Evolutionary conservation across 805 yeast genomes (phyloP), one percentile per base, ranked within the genome.

Genomic region (Lipomyces spencermartinsiae): DNA sequence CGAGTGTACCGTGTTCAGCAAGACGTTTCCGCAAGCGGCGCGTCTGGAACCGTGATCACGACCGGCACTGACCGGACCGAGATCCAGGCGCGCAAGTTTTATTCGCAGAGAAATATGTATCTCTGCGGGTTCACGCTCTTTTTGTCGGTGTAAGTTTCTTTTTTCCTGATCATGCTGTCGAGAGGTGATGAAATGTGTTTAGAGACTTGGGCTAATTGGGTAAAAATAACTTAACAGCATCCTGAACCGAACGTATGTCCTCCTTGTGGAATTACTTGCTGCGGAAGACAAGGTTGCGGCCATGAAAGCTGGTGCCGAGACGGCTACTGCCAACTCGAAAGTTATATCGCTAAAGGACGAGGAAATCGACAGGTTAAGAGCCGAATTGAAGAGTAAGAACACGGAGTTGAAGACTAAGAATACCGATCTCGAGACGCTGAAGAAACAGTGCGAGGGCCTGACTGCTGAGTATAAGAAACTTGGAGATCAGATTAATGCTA

Each of bases 51-150:
- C 58, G 62, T 75, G 61, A 64, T 74, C 53, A 63, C 75, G n/a
- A 58, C 62, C 37, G 71, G 64, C 7, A n/a, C 81, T 68, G 94
- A 91, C 74, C 84, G 97, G 67, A 81, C 92, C 25, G 98, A 95
- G 76, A 83, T 91, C 65, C 93, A 90, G 79, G 95, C 97, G 29
- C 87, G 97, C 79, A 86, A 93, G 76, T 95, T 95, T 80, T 93
- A 93, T 77, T 92, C 98, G 25, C 99, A 95, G 82, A 88, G 99
- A 82, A 95, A 95, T 83, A 87, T 93, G 89, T 95, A 95, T 75
- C 84, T 95, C 61, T 92, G 97, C 73, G 99, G 99, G 0, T 92
- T 93, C 80, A 93, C 98, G 1, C 85, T 95, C 78, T 95, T 95
- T 78, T 83, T 95, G 75, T 91, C 97, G 1, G 83, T 93, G 76